phyloP scores from a whole-genome alignment of 306 rosid genomes.

The Castanea sativa region DNA sequence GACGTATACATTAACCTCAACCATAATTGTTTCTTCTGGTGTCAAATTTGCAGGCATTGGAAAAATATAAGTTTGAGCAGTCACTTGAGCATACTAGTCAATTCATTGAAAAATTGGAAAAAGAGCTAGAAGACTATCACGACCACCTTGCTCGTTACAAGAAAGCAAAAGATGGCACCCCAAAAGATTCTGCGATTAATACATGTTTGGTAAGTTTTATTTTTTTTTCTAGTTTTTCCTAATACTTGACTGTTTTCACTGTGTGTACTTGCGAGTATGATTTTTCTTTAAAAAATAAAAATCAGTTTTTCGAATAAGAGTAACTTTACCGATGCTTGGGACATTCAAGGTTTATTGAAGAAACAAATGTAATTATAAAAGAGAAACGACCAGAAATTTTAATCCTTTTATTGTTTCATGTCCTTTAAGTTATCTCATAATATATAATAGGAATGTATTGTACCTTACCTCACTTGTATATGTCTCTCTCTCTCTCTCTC shows the following conservation, averaged over 20 bases:
- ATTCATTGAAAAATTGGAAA: slow-evolving; percentile 81
- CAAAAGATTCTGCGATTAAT: slow-evolving; percentile 24
- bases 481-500: background rate
- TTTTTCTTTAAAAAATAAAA: too few species aligned
- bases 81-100: slow-evolving; percentile 88
- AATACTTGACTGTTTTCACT: background rate
- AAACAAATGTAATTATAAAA: background rate
- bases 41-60: slow-evolving; percentile 63
- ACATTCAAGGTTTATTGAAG: background rate
- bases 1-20: background rate
- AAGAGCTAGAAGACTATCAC: slow-evolving; percentile 71
- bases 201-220: background rate
- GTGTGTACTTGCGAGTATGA: too few species aligned
- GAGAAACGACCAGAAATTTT: background rate
- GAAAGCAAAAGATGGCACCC: slow-evolving; percentile 37
- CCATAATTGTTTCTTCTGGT: slow-evolving; percentile 2
- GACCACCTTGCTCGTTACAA: slow-evolving; percentile 54
- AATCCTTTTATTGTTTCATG: background rate
- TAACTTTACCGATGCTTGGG: background rate
- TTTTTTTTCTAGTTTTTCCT: background rate
- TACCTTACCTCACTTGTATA: background rate
- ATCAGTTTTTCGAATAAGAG: background rate
- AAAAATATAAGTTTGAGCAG: slow-evolving; percentile 63
- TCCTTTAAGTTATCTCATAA: background rate
- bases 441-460: background rate